phyloP scores from a whole-genome alignment of 1,284 basidiomycete species.

The Hemileia vastatrix region DNA sequence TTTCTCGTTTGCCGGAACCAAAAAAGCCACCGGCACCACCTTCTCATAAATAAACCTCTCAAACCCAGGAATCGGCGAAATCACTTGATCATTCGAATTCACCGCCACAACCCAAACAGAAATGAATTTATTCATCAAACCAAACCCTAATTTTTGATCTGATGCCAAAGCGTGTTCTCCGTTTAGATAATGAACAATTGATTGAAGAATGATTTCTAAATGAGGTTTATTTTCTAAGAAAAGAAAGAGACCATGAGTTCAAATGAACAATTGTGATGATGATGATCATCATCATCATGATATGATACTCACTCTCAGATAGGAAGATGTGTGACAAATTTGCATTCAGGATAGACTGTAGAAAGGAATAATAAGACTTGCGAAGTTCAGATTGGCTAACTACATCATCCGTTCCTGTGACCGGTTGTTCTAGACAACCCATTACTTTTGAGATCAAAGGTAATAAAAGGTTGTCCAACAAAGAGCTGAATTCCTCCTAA shows the following conservation, averaged over 20 bases:
- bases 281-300: too few relatives aligned
- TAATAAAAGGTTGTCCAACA: conserved; percentile 80
- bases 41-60: conserved; percentile 86
- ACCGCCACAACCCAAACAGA: conserved; percentile 59
- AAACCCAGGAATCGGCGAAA: conserved; percentile 68
- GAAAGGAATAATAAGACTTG: conserved; percentile 74
- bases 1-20: conserved; percentile 63
- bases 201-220: conserved; percentile 66
- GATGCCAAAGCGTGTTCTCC: conserved; percentile 57
- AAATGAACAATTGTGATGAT: background rate
- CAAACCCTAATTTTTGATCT: conserved; percentile 70
- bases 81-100: conserved; percentile 33
- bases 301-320: conserved; percentile 73
- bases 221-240: conserved; percentile 64
- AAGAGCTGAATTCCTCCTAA: conserved; percentile 66
- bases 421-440: conserved; percentile 66
- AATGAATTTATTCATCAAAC: conserved; percentile 62
- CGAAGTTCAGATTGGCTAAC: conserved; percentile 75
- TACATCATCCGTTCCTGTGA: conserved; percentile 82
- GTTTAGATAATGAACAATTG: conserved; percentile 55
- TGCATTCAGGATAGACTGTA: conserved; percentile 70
- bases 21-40: conserved; percentile 71
- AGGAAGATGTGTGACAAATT: conserved; percentile 75
- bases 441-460: conserved; percentile 78
- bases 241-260: background rate